Base-by-base conservation (phyloP, 2,329 filamentous ascomycete species). In the Botryotinia globosa region DNA sequence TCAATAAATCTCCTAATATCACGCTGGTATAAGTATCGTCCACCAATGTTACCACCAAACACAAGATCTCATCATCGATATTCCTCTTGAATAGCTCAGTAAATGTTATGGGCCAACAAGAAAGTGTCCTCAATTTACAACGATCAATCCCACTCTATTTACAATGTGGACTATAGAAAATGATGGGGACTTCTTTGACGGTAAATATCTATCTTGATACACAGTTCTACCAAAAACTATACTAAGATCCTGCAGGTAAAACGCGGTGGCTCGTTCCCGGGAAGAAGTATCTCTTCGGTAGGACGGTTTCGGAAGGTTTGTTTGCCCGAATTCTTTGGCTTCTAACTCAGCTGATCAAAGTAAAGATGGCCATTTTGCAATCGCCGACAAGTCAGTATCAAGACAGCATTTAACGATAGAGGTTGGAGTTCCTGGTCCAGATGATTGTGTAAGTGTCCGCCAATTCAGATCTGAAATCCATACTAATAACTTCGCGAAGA, bases 261-360 rank as follows among this genome's bases (percentile, higher is more conserved):
- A 89, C 89, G 78, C 85, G 94, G 77, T 97, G 94, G 94, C 86
- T 97, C 74, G 90, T 91, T 73, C 94, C 94, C 2, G 94, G 94
- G 68, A 93, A 94, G 80, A 89, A 88, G 77, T 95, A 96, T 81
- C 87, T 97, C 32, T 93, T 97, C 80, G 95, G 95, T 72, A 90
- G 95, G 75, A 94, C 92, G 54, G 87, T 87, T 74, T 86, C 87
- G 72, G 89, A 92, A 78, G 85, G 89, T 89, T n/a, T 44, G 59
- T 64, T 64, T 56, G 59, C n/a, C 20, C 45, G 29, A 29, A 29
- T 6, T 65, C 25, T 54, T 64, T 8, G 29, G 16, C 45, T 61
- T 71, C 20, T 20, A 32, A 20, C 29, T 32, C 61, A 44, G 20
- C 66, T 69, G 39, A 69, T 29, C 16, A 65, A 22, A 4, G 22